phyloP scores from a whole-genome alignment of 2,329 filamentous ascomycete genomes.

The Capronia coronata region DNA sequence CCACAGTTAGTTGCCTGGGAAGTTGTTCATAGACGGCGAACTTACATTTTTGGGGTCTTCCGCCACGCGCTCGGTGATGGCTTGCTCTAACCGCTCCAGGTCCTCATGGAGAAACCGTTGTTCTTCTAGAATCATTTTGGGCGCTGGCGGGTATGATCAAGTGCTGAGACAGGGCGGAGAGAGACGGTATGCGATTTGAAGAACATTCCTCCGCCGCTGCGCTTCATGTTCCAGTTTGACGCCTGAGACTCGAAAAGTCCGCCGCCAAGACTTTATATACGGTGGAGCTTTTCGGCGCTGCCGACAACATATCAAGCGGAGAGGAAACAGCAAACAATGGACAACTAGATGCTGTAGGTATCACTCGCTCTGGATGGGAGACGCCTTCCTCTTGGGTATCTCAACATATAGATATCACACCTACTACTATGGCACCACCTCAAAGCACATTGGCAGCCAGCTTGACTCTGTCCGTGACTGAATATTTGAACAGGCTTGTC shows the following conservation, averaged over 20 bases:
- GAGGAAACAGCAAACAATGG: not conserved
- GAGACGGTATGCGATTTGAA: not conserved
- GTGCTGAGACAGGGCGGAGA: not conserved
- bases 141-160: too few relatives aligned
- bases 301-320: not conserved
- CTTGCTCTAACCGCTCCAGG: conserved; percentile 89
- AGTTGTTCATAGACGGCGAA: conserved; percentile 23
- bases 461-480: too few relatives aligned
- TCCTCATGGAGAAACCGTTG: conserved; percentile 94
- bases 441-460: too few relatives aligned
- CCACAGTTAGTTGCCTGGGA: not conserved
- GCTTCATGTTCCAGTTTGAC: too few relatives aligned
- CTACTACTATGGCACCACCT: too few relatives aligned
- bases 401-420: too few relatives aligned
- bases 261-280: not conserved
- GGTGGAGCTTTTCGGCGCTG: not conserved
- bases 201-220: not conserved
- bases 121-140: conserved; percentile 75
- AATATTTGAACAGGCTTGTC: too few relatives aligned
- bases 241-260: not conserved
- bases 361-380: too few relatives aligned
- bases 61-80: conserved; percentile 77
- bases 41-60: conserved; percentile 84
- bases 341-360: too few relatives aligned
- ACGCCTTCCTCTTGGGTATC: too few relatives aligned